Percentiles rank a stretch among this genome's conserved stretches.
phyloP scores from a whole-genome alignment of 2,329 filamentous ascomycete genomes.

The Metarhizium humberi region DNA sequence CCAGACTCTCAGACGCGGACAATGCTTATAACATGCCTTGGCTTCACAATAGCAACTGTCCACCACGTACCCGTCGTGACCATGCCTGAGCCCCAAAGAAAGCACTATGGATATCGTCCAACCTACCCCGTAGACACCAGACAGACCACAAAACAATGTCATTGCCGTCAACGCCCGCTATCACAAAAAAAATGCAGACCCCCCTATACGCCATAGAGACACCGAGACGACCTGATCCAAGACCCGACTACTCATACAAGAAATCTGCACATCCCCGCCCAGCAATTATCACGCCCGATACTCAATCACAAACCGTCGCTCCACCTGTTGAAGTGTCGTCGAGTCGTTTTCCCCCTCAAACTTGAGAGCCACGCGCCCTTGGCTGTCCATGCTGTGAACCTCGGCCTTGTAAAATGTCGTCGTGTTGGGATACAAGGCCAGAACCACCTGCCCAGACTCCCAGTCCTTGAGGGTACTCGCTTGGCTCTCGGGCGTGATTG shows the following conservation, averaged over 20 bases:
- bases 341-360: constrained; percentile 73
- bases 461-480: constrained; percentile 47
- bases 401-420: constrained; percentile 82
- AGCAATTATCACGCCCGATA: constrained; percentile 35
- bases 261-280: not conserved
- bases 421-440: constrained; percentile 74
- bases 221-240: no score
- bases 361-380: constrained; percentile 52
- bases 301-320: constrained; percentile 68
- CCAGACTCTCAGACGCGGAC: no score
- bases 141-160: no score
- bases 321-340: constrained; percentile 66
- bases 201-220: no score
- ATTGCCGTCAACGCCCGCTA: no score
- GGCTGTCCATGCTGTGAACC: constrained; percentile 58
- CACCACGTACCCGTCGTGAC: no score
- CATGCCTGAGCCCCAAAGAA: no score
- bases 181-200: no score
- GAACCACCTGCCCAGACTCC: constrained; percentile 59
- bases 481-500: constrained; percentile 51
- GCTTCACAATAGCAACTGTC: no score
- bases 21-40: no score
- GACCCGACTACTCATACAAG: not conserved
- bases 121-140: no score
- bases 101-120: no score